These are phyloP conservation scores for Jatropha multifida DNA, from an alignment of 441 rosid species.

Conservation along the genomic window DNA sequence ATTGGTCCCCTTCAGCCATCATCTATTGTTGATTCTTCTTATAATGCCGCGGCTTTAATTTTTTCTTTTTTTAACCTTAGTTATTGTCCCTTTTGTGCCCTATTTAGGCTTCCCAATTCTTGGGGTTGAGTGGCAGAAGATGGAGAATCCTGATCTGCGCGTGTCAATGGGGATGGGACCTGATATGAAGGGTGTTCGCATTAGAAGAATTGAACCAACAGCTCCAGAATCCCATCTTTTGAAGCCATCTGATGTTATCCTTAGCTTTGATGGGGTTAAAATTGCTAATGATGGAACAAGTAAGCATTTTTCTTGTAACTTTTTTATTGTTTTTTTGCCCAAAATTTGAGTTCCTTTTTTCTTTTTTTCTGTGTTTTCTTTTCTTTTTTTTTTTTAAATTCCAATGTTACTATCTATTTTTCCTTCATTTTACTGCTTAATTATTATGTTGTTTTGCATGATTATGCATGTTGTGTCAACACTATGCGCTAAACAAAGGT, in stretches of 20 bases:
- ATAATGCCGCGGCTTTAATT: background rate
- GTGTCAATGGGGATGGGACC: conserved; percentile 75
- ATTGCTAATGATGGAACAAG: conserved; percentile 99
- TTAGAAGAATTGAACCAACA: conserved; percentile 89
- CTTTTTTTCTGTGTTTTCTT: background rate
- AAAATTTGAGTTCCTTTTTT: background rate
- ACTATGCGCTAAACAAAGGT: background rate
- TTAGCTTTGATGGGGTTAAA: conserved; percentile 77
- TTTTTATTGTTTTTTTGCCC: background rate
- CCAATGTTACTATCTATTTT: background rate
- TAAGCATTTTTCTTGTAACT: conserved; percentile 19
- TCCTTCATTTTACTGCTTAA: background rate
- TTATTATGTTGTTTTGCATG: background rate
- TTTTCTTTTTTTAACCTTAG: background rate
- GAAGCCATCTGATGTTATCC: conserved; percentile 83
- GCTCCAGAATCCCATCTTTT: conserved; percentile 75
- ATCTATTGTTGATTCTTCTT: background rate
- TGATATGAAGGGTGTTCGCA: conserved; percentile 85
- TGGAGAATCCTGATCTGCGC: conserved; percentile 93
- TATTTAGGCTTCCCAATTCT: conserved; percentile 76
- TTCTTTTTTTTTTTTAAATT: background rate
- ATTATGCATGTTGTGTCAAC: background rate
- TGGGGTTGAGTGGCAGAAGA: conserved; percentile 97
- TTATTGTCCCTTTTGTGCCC: background rate
- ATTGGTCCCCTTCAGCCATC: background rate